Evolutionary conservation across 2,329 filamentous ascomycete species (phyloP).

Genomic region (Trichoderma lentiforme): DNA sequence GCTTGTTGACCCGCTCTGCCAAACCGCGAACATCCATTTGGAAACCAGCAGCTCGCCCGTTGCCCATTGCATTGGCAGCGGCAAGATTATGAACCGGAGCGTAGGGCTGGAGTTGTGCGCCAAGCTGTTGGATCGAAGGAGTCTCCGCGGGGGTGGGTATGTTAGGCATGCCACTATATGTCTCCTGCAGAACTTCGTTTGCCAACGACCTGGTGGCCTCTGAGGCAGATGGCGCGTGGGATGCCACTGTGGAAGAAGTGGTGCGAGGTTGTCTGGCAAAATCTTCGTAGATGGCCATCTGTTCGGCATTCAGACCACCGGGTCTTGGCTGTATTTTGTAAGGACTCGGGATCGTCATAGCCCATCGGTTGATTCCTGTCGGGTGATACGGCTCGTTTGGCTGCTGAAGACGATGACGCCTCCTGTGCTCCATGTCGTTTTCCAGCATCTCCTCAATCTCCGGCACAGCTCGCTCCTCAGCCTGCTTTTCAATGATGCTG

Average conservation of each 20-base stretch:
- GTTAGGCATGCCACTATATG: slow-evolving; percentile 55
- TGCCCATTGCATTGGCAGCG: slow-evolving; percentile 37
- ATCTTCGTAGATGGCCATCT: slow-evolving; percentile 94
- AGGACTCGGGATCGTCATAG: slow-evolving; percentile 87
- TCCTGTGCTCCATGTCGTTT: slow-evolving; percentile 71
- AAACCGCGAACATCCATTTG: slow-evolving; percentile 53
- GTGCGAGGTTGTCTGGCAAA: slow-evolving; percentile 82
- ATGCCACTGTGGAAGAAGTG: slow-evolving; percentile 50
- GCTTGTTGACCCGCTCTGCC: slow-evolving; percentile 55
- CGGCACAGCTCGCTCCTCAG: slow-evolving; percentile 85
- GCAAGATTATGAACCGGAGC: slow-evolving; percentile 46
- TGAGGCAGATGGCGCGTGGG: slow-evolving; percentile 56
- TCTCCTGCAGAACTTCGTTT: slow-evolving; percentile 62
- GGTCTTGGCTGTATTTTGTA: slow-evolving; percentile 75
- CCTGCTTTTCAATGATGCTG: slow-evolving; percentile 90
- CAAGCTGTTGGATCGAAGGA: slow-evolving; percentile 52
- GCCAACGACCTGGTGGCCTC: slow-evolving; percentile 60
- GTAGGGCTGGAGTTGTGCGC: slow-evolving; percentile 54
- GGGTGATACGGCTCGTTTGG: slow-evolving; percentile 85
- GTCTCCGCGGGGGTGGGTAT: slow-evolving; percentile 60
- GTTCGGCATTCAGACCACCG: slow-evolving; percentile 78
- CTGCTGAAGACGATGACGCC: slow-evolving; percentile 69
- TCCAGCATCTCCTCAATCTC: slow-evolving; percentile 96
- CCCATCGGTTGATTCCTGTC: slow-evolving; percentile 80
- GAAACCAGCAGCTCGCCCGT: slow-evolving; percentile 48